Percentiles rank a stretch among this genome's conserved stretches.
phyloP scores from a whole-genome alignment of 805 yeast species.

The Hanseniaspora vineae region DNA sequence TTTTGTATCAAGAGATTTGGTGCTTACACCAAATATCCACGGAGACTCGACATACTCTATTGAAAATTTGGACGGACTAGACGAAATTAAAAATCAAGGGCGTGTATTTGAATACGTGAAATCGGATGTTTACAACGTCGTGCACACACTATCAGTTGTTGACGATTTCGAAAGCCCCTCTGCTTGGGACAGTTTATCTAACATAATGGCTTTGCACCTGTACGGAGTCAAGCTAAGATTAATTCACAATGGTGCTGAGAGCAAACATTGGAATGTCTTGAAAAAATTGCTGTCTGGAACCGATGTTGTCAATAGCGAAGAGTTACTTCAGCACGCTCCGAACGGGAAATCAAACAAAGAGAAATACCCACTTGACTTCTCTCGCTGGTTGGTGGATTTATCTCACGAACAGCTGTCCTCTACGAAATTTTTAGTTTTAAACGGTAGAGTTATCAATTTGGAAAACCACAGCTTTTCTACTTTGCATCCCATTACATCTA shows the following conservation, averaged over 20 bases:
- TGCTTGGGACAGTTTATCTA: conserved; percentile 33
- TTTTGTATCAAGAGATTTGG: conserved; percentile 30
- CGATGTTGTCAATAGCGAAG: neutral
- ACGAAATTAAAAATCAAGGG: conserved; percentile 6
- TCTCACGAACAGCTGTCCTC: conserved; percentile 14
- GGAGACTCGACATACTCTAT: conserved; percentile 21
- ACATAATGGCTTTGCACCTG: conserved; percentile 13
- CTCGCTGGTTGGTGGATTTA: conserved; percentile 17
- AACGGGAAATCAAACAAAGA: neutral
- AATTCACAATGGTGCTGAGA: conserved; percentile 18
- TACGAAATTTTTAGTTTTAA: conserved; percentile 32
- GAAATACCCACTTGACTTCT: neutral
- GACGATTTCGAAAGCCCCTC: conserved; percentile 37
- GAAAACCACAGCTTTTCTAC: conserved; percentile 10
- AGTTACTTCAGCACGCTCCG: neutral
- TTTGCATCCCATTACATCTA: conserved; percentile 5
- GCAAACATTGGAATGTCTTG: conserved; percentile 12
- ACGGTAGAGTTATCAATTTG: conserved; percentile 39
- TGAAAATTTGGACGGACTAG: conserved; percentile 12
- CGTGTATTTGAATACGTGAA: conserved; percentile 14
- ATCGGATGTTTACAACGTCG: conserved; percentile 12
- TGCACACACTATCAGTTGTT: conserved; percentile 37
- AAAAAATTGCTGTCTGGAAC: neutral
- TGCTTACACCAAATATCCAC: conserved; percentile 37
- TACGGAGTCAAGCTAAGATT: conserved; percentile 30